Conservation (phyloP, 768 basidiomycete species). For the Gautieria morchelliformis region DNA sequence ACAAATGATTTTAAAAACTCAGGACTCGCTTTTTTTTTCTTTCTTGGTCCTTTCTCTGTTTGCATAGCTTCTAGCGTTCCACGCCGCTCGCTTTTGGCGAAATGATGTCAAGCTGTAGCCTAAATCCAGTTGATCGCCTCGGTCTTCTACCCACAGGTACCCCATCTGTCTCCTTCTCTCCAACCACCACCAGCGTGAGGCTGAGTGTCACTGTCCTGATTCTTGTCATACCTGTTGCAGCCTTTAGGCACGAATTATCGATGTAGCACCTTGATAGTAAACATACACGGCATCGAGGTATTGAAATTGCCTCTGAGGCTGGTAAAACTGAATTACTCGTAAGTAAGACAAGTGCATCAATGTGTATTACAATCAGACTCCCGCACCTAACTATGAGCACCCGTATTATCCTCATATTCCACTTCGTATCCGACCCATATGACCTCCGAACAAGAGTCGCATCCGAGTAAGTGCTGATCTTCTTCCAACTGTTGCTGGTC, state of each 20-base stretch:
- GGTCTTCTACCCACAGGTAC: background rate
- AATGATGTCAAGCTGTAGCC: background rate
- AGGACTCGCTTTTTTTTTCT: background rate
- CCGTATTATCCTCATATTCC: constrained; percentile 13
- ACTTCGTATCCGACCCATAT: constrained; percentile 81
- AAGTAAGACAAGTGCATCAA: too few species aligned
- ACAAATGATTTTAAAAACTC: background rate
- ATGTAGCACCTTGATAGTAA: background rate
- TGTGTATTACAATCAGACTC: too few species aligned
- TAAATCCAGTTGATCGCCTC: background rate
- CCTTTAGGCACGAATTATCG: background rate
- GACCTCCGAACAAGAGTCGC: constrained; percentile 69
- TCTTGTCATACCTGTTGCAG: background rate
- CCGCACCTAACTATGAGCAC: background rate
- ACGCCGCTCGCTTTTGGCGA: background rate
- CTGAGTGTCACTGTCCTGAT: background rate
- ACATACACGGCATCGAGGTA: background rate
- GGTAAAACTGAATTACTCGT: background rate
- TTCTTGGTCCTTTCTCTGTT: background rate
- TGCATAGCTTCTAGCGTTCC: background rate
- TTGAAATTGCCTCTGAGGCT: background rate
- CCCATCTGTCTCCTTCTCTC: background rate
- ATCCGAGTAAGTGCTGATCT: constrained; percentile 64
- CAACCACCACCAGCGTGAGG: background rate
- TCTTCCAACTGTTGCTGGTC: constrained; percentile 50